Evolutionary conservation across 192 early-diverging fungal genomes (phyloP).

Genomic region (Irineochytrium annulatum): DNA sequence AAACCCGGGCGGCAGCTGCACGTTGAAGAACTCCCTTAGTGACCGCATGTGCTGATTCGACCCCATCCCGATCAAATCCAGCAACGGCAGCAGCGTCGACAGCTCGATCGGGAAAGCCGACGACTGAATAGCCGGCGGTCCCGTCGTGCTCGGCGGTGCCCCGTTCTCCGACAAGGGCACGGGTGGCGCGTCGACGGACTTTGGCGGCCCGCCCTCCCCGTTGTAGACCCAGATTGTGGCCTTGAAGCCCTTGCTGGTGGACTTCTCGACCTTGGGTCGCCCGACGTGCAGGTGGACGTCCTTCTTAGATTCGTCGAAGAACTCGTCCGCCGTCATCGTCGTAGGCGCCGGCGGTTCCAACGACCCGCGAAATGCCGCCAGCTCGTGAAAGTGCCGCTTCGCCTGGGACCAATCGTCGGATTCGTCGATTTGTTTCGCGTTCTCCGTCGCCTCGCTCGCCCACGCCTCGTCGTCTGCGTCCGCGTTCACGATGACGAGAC

Average conservation of each 20-base stretch:
- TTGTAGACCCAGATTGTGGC: conserved; percentile 54
- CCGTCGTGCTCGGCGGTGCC: conserved; percentile 8
- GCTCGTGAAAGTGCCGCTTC: conserved; percentile 16
- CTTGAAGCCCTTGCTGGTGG: conserved; percentile 9
- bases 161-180: background rate
- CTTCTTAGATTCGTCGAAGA: conserved; percentile 6
- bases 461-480: conserved; percentile 34
- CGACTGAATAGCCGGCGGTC: conserved; percentile 20
- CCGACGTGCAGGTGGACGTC: conserved; percentile 28
- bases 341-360: conserved; percentile 27
- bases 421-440: conserved; percentile 9
- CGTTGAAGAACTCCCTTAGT: conserved; percentile 37
- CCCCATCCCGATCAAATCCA: conserved; percentile 40
- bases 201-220: background rate
- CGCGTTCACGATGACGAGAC: conserved; percentile 5
- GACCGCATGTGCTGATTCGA: conserved; percentile 35
- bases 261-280: conserved; percentile 14
- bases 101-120: conserved; percentile 35
- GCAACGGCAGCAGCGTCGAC: conserved; percentile 31
- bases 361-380: conserved; percentile 28
- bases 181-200: background rate
- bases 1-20: conserved; percentile 41
- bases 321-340: conserved; percentile 29
- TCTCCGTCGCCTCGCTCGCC: conserved; percentile 19
- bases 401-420: conserved; percentile 7